Conservation (phyloP, 345 rosid species). For the Murraya paniculata region DNA sequence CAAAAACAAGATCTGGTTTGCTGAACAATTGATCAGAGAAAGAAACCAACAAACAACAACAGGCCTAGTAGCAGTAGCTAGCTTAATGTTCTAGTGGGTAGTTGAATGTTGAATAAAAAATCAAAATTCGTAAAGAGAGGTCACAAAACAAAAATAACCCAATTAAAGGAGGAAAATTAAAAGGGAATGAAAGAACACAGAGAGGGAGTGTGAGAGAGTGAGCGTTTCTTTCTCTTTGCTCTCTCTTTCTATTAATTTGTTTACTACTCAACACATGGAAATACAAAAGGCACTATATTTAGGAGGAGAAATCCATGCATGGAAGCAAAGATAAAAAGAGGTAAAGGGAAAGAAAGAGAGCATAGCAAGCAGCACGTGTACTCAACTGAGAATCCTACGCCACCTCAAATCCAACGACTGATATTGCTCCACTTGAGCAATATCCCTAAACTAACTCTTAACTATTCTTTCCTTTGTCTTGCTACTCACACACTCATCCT, state of each 20-base stretch:
- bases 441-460: conserved; percentile 24
- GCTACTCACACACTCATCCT: conserved; percentile 10
- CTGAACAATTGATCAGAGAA: background rate
- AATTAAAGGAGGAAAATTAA: conserved; percentile 10
- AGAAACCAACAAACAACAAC: background rate
- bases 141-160: conserved; percentile 13
- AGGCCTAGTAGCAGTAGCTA: background rate
- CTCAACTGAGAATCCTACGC: conserved; percentile 40
- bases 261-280: background rate
- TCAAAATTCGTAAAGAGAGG: conserved; percentile 24
- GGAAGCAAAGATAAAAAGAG: conserved; percentile 50
- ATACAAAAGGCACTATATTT: conserved; percentile 20
- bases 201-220: background rate
- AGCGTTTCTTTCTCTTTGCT: conserved; percentile 17
- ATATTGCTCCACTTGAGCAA: conserved; percentile 19
- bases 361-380: conserved; percentile 48
- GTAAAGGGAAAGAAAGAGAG: conserved; percentile 20
- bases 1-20: conserved; percentile 23
- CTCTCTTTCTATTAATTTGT: background rate
- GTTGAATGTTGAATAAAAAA: conserved; percentile 28
- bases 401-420: conserved; percentile 32
- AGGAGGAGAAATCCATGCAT: conserved; percentile 71
- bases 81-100: conserved; percentile 14
- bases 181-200: background rate
- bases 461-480: conserved; percentile 50